Evolutionary conservation across 257 asterid genomes (phyloP).

Genomic region (Salvia rosmarinus): DNA sequence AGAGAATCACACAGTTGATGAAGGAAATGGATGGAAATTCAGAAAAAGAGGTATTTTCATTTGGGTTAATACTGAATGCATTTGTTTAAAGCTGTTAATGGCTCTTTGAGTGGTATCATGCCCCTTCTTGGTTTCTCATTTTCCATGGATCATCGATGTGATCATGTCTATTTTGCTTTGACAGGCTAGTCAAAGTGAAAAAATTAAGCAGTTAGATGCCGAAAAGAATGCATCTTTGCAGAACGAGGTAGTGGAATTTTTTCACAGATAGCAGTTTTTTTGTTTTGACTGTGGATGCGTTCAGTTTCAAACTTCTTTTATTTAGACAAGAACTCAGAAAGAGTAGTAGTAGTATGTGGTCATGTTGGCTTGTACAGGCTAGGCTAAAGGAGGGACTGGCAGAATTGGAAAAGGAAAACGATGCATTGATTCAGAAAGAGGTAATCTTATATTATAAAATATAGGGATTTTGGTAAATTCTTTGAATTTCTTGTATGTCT

Average conservation of each 20-base stretch:
- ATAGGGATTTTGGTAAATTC: constrained; percentile 4
- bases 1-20: constrained; percentile 48
- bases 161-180: constrained; percentile 27
- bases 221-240: constrained; percentile 47
- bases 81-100: constrained; percentile 23
- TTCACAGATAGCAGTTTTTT: constrained; percentile 7
- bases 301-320: constrained; percentile 6
- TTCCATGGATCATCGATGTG: constrained; percentile 3
- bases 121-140: background rate
- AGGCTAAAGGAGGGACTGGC: constrained; percentile 46
- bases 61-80: constrained; percentile 1
- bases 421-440: constrained; percentile 52
- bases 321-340: constrained; percentile 23
- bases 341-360: constrained; percentile 37
- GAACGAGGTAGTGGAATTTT: constrained; percentile 50
- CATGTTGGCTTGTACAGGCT: constrained; percentile 51
- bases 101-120: constrained; percentile 19
- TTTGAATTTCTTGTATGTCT: constrained; percentile 21
- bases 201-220: constrained; percentile 44
- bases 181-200: constrained; percentile 53
- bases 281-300: constrained; percentile 19
- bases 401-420: constrained; percentile 54
- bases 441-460: constrained; percentile 39
- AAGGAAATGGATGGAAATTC: constrained; percentile 51
- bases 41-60: constrained; percentile 55